phyloP scores from a whole-genome alignment of 2,329 filamentous ascomycete genomes.

The Colletotrichum navitas region DNA sequence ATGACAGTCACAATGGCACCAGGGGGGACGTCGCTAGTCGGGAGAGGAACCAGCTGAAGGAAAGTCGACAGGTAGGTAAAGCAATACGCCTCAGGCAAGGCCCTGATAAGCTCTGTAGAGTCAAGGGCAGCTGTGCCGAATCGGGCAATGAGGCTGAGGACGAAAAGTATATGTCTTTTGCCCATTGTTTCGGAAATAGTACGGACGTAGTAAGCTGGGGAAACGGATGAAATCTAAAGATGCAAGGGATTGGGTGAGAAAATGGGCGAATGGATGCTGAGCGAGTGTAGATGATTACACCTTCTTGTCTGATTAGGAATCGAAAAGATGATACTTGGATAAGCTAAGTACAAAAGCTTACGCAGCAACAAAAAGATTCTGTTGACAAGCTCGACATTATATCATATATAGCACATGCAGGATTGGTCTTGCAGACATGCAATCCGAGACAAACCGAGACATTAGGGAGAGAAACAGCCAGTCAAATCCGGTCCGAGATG shows the following conservation, averaged over 20 bases:
- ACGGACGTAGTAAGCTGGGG: not conserved
- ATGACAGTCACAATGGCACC: not conserved
- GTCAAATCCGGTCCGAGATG: no score
- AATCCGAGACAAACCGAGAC: no score
- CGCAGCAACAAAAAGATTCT: no score
- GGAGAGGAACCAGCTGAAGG: not conserved
- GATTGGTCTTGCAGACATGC: no score
- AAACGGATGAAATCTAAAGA: not conserved
- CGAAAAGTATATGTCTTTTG: not conserved
- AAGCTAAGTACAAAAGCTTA: no score
- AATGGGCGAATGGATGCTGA: no score
- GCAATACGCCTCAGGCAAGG: not conserved
- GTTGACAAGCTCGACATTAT: no score
- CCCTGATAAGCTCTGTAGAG: not conserved
- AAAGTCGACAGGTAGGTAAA: constrained; percentile 12
- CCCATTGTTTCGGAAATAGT: not conserved
- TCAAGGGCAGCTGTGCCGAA: not conserved
- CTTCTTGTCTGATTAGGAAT: no score
- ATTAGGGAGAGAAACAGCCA: no score
- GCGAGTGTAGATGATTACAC: no score
- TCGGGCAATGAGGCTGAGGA: not conserved
- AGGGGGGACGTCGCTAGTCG: not conserved
- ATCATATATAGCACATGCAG: no score
- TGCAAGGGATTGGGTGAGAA: not conserved
- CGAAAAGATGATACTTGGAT: no score